Conservation (phyloP, 2,329 filamentous ascomycete species). For the Claviceps maximensis region DNA sequence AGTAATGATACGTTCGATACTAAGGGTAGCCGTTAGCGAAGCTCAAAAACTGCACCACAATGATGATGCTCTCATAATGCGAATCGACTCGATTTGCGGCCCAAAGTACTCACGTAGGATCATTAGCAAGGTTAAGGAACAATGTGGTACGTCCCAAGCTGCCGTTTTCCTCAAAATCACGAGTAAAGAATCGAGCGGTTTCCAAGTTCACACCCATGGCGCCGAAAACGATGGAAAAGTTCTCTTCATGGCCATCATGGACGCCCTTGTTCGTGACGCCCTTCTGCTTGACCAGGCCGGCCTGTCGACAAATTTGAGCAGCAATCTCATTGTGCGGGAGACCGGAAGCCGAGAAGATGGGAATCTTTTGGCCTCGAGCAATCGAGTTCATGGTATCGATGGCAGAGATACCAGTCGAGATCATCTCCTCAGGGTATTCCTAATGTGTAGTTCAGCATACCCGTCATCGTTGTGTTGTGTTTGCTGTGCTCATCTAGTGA, state of each 20-base stretch:
- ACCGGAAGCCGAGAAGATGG: constrained; percentile 97
- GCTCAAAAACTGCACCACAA: not conserved
- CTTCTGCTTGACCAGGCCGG: constrained; percentile 71
- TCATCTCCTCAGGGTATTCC: constrained; percentile 99
- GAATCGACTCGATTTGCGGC: not conserved
- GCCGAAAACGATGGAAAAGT: constrained; percentile 98
- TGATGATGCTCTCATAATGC: not conserved
- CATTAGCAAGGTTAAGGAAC: constrained; percentile 98
- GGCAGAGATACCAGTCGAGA: constrained; percentile 96
- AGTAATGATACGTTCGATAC: constrained; percentile 98
- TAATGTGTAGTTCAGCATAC: constrained; percentile 22
- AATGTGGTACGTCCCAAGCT: constrained; percentile 94
- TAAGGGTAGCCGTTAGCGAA: constrained; percentile 21
- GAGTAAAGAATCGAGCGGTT: constrained; percentile 94
- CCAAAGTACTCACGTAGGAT: constrained; percentile 64
- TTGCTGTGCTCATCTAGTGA: not conserved
- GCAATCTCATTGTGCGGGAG: constrained; percentile 99
- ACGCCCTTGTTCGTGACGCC: constrained; percentile 80
- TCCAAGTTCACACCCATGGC: constrained; percentile 99
- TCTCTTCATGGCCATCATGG: constrained; percentile 94
- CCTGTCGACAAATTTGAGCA: constrained; percentile 96
- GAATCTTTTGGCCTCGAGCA: constrained; percentile 97
- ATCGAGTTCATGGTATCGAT: constrained; percentile 98
- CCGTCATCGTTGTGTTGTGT: not conserved
- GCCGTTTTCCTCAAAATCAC: constrained; percentile 98